Evolutionary conservation across 1,284 basidiomycete genomes (phyloP).

Genomic region (Moesziomyces sp.): DNA sequence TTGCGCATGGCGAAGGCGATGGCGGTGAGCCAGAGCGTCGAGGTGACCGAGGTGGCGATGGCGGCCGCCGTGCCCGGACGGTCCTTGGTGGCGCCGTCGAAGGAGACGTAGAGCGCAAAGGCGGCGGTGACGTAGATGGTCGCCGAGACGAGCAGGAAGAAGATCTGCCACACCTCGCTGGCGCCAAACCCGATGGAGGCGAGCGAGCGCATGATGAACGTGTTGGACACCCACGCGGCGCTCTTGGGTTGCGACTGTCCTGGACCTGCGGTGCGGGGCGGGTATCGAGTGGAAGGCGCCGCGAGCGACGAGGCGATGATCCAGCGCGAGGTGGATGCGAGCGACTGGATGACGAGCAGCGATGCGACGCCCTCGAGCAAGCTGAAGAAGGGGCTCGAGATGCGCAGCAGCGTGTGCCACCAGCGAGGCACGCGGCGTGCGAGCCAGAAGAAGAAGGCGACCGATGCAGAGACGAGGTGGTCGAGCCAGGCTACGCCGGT

Average conservation of each 20-base stretch:
- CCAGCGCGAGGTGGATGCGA: constrained; percentile 59
- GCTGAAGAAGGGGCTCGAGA: constrained; percentile 62
- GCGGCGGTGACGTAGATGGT: constrained; percentile 62
- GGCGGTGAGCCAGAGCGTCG: constrained; percentile 63
- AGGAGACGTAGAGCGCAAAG: constrained; percentile 61
- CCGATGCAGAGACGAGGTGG: constrained; percentile 20
- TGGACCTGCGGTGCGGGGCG: constrained; percentile 72
- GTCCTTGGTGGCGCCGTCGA: constrained; percentile 59
- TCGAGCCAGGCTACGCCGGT: constrained; percentile 30
- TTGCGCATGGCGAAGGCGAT: constrained; percentile 65
- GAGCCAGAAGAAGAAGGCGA: constrained; percentile 52
- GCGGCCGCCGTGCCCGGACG: constrained; percentile 58
- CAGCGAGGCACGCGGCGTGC: constrained; percentile 56
- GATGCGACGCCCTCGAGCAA: constrained; percentile 66
- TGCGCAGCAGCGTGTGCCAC: constrained; percentile 62
- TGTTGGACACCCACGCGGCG: constrained; percentile 39
- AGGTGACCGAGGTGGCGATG: constrained; percentile 60
- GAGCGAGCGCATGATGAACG: constrained; percentile 49
- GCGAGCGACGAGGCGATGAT: constrained; percentile 74
- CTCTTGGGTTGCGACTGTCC: constrained; percentile 4
- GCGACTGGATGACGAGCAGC: constrained; percentile 63
- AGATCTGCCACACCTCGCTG: constrained; percentile 64
- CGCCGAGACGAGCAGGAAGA: constrained; percentile 63
- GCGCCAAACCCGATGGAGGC: constrained; percentile 58
- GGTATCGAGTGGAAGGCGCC: constrained; percentile 79